phyloP scores from a whole-genome alignment of 2,329 filamentous ascomycete genomes.

The Ophiostoma piceae region DNA sequence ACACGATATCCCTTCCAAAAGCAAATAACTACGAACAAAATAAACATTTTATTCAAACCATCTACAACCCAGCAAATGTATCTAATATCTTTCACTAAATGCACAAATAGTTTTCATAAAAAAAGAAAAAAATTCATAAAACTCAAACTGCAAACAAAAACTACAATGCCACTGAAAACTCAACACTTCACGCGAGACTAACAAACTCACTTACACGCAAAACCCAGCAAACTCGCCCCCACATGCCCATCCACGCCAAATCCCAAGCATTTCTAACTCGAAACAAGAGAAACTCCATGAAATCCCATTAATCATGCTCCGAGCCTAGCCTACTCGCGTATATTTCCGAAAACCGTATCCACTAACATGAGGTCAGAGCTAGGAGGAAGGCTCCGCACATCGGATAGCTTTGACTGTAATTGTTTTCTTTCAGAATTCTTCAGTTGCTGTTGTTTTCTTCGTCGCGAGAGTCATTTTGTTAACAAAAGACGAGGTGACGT shows the following conservation, averaged over 20 bases:
- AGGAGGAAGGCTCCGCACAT: not conserved
- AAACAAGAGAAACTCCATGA: not conserved
- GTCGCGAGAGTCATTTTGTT: not conserved
- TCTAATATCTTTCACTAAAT: too few relatives aligned
- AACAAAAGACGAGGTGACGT: not conserved
- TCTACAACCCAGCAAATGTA: too few relatives aligned
- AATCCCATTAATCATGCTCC: conserved; percentile 1
- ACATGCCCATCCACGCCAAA: not conserved
- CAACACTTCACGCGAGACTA: not conserved
- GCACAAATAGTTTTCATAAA: not conserved
- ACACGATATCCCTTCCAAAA: too few relatives aligned
- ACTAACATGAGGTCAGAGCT: not conserved
- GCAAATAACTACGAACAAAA: too few relatives aligned
- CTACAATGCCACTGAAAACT: not conserved
- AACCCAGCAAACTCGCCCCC: not conserved
- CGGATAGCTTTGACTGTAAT: not conserved
- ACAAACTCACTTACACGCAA: not conserved
- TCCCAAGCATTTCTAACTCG: not conserved
- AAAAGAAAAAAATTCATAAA: not conserved
- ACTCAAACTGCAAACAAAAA: not conserved
- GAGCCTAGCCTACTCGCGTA: not conserved
- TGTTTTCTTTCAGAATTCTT: not conserved
- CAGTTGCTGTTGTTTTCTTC: not conserved
- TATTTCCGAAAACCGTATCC: not conserved
- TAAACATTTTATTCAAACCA: too few relatives aligned